A percentile compares a stretch with the other conserved stretches of the same genome.
phyloP scores from a whole-genome alignment of 2,329 filamentous ascomycete genomes.

The Penicillium sp. region DNA sequence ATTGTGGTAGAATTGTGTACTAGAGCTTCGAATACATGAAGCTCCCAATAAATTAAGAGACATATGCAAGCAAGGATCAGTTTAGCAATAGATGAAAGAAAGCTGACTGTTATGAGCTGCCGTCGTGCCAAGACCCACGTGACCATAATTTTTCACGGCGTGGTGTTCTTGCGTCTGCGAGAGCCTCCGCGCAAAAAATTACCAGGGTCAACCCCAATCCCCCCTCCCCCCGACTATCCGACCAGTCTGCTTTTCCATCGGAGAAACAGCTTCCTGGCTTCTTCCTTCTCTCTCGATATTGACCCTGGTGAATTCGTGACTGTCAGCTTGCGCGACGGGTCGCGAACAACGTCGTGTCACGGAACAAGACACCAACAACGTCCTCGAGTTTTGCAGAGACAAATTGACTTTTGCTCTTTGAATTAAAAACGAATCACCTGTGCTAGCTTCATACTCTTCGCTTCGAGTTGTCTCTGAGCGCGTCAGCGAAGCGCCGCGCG shows the following conservation, averaged over 20 bases:
- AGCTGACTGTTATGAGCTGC: background rate
- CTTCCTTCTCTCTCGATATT: background rate
- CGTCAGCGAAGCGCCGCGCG: background rate
- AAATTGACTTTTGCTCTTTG: conserved; percentile 9
- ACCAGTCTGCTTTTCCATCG: conserved; percentile 1
- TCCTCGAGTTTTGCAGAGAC: conserved; percentile 6
- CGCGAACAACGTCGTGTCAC: conserved; percentile 21
- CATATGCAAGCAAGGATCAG: background rate
- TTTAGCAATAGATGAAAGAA: background rate
- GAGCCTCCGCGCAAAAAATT: conserved; percentile 4
- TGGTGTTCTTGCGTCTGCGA: conserved; percentile 8
- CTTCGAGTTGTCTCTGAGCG: background rate
- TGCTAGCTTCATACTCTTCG: background rate
- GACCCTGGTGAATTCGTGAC: conserved; percentile 1
- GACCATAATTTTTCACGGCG: conserved; percentile 11
- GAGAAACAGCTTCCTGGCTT: background rate
- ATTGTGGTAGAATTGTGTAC: too few species aligned
- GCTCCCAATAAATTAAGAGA: background rate
- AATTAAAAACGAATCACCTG: background rate
- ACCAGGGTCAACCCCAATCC: conserved; percentile 4
- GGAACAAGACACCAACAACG: conserved; percentile 8
- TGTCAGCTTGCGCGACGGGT: conserved; percentile 18
- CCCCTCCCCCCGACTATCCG: background rate
- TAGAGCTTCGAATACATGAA: background rate
- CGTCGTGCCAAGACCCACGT: conserved; percentile 12